A percentile compares a stretch with the other conserved stretches of the same genome.
Conservation (phyloP, 176 grass and related monocot species). For the Rhynchospora tenuis region DNA sequence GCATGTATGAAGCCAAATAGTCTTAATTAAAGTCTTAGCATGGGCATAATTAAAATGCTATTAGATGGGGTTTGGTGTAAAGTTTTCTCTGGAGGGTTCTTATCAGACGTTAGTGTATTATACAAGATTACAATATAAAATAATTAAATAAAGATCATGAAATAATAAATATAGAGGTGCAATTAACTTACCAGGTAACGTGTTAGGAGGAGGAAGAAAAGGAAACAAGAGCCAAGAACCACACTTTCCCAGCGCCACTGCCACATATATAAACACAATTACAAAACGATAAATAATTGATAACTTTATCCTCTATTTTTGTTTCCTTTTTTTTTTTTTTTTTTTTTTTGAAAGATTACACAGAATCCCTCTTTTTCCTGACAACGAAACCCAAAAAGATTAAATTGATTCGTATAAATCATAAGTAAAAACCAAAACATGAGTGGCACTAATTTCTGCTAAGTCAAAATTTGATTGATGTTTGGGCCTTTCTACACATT, state of each 20-base stretch:
- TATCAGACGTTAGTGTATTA: not conserved
- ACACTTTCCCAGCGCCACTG: conserved; percentile 97
- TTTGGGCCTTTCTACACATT: not conserved
- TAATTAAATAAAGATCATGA: not conserved
- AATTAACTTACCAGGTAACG: conserved; percentile 76
- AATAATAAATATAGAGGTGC: not conserved
- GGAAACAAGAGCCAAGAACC: conserved; percentile 72
- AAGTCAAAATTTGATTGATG: not conserved
- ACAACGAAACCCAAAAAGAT: not conserved
- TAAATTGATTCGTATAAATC: not conserved
- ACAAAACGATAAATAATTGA: not conserved
- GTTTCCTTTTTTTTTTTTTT: not conserved
- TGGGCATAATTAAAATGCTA: not conserved
- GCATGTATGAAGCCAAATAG: not conserved
- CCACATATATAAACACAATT: conserved; percentile 12
- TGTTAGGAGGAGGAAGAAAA: conserved; percentile 87
- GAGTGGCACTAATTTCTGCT: not conserved
- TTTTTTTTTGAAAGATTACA: not conserved
- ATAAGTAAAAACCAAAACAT: not conserved
- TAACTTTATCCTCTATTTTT: not conserved
- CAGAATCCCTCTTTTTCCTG: not conserved
- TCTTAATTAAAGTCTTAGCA: not conserved
- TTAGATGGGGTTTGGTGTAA: not conserved
- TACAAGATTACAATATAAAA: not conserved
- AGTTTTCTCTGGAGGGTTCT: not conserved